These are phyloP conservation scores for Aspergillus bertholletiae DNA, from an alignment of 495 filamentous ascomycete genomes.

Conservation along the genomic window DNA sequence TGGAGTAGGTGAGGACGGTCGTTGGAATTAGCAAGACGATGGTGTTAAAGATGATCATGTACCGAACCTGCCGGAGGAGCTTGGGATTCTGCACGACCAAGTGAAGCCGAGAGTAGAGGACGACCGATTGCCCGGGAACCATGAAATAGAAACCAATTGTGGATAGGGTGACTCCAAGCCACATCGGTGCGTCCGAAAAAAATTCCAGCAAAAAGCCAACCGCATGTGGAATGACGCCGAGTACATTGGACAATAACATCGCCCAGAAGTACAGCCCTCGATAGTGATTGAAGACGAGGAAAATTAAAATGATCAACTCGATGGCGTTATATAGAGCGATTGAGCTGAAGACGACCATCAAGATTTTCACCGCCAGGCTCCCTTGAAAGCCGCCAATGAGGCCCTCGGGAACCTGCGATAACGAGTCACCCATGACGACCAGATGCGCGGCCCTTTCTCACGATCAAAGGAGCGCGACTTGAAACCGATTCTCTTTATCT, in stretches of 20 bases:
- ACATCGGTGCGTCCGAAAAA: constrained; percentile 38
- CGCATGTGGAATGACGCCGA: constrained; percentile 47
- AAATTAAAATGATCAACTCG: constrained; percentile 45
- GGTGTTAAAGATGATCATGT: constrained; percentile 54
- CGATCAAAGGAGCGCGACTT: background rate
- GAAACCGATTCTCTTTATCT: background rate
- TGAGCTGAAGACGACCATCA: constrained; percentile 46
- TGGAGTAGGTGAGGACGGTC: constrained; percentile 51
- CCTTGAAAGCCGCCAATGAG: constrained; percentile 34
- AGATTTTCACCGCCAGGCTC: constrained; percentile 28
- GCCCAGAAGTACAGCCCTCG: constrained; percentile 48
- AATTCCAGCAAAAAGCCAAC: constrained; percentile 54
- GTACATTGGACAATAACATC: constrained; percentile 30
- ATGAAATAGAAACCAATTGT: constrained; percentile 58
- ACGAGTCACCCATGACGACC: constrained; percentile 1
- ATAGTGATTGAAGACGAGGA: constrained; percentile 47
- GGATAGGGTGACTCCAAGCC: constrained; percentile 36
- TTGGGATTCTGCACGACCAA: constrained; percentile 47
- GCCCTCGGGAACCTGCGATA: constrained; percentile 29
- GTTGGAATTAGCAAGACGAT: constrained; percentile 47
- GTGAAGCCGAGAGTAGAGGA: constrained; percentile 65
- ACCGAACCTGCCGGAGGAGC: constrained; percentile 48
- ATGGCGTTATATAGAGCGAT: constrained; percentile 51
- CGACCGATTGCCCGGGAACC: constrained; percentile 64
- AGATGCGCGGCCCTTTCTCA: background rate